These are phyloP conservation scores for Fusarium succisae DNA, from an alignment of 2,329 filamentous ascomycete species.

Conservation along the genomic window DNA sequence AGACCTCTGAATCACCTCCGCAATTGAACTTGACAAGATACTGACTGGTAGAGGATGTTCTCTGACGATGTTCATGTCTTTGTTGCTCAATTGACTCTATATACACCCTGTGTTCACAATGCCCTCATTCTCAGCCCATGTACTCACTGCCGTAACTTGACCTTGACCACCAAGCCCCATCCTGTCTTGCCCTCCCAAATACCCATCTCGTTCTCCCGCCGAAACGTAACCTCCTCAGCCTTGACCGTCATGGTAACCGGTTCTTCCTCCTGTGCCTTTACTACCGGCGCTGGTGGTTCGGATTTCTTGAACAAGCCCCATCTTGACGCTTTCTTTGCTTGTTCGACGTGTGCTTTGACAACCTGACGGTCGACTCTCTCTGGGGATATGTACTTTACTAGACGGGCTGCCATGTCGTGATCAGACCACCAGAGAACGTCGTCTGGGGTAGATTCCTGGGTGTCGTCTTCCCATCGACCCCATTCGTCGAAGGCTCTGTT, in stretches of 20 bases:
- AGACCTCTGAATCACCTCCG: fast-evolving
- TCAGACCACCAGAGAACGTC: slow-evolving; percentile 58
- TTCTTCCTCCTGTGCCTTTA: slow-evolving; percentile 18
- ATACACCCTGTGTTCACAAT: not conserved
- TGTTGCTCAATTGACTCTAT: not conserved
- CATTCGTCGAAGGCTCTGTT: slow-evolving; percentile 55
- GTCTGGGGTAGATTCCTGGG: not conserved
- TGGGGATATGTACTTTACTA: slow-evolving; percentile 57
- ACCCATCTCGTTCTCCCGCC: slow-evolving; percentile 61
- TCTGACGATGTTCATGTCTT: not conserved
- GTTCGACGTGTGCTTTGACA: slow-evolving; percentile 45
- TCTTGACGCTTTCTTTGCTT: slow-evolving; percentile 46
- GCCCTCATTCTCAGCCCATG: not conserved
- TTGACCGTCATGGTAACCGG: slow-evolving; percentile 52
- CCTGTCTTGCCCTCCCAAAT: slow-evolving; percentile 61
- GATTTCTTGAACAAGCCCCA: slow-evolving; percentile 48
- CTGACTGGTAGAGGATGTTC: not conserved
- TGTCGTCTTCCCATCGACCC: slow-evolving; percentile 53
- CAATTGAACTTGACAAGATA: not conserved
- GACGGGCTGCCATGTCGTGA: slow-evolving; percentile 55
- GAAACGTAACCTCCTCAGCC: slow-evolving; percentile 60
- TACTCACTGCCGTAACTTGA: slow-evolving; percentile 42
- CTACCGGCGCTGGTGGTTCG: slow-evolving; percentile 9
- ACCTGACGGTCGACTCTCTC: slow-evolving; percentile 41
- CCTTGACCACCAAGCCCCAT: slow-evolving; percentile 58